These are phyloP conservation scores for Termitomyces sp. DNA, from an alignment of 768 basidiomycete genomes.

Conservation along the genomic window DNA sequence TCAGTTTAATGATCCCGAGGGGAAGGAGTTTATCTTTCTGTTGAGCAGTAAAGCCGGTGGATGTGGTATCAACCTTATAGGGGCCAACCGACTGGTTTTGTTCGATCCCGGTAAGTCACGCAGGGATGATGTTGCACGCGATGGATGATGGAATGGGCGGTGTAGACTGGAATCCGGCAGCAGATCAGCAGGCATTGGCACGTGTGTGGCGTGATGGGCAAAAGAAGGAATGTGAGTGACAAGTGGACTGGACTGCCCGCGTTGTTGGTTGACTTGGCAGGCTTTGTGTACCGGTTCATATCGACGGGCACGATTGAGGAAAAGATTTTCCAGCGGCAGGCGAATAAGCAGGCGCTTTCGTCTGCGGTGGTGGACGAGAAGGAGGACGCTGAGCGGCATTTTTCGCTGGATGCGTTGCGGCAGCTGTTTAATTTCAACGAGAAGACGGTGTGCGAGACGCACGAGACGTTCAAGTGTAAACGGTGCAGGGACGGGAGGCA, in stretches of 20 bases:
- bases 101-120: constrained; percentile 83
- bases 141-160: neutral
- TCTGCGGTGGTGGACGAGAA: constrained; percentile 98
- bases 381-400: constrained; percentile 93
- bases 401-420: constrained; percentile 81
- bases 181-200: constrained; percentile 96
- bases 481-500: constrained; percentile 87
- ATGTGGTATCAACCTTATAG: constrained; percentile 95
- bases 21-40: constrained; percentile 92
- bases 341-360: constrained; percentile 92
- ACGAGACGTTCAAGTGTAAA: constrained; percentile 97
- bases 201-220: constrained; percentile 99
- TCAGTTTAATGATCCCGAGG: constrained; percentile 89
- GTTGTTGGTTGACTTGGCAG: no score
- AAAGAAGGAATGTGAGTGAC: constrained; percentile 97
- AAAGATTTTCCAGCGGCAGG: constrained; percentile 98
- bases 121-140: neutral
- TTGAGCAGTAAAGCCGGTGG: constrained; percentile 95
- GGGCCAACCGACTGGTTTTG: constrained; percentile 90
- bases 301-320: constrained; percentile 97
- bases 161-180: constrained; percentile 95
- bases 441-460: constrained; percentile 84
- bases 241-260: no score
- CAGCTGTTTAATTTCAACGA: constrained; percentile 92
- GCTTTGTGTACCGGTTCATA: constrained; percentile 98